Conservation (phyloP, 78 protist species). For the Dictyostelium firmibasis region DNA sequence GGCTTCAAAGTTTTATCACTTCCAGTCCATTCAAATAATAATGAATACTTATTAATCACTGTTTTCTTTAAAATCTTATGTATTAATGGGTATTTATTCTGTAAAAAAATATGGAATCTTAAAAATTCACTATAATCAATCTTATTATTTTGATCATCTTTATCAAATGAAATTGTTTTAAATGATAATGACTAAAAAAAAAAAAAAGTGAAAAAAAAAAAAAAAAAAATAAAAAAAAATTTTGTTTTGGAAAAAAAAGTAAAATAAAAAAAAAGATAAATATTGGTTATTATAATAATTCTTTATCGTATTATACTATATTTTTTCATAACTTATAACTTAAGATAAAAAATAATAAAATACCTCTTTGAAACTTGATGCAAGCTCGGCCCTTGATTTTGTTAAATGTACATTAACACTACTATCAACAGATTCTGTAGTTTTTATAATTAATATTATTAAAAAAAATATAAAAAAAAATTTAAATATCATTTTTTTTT, state of each 20-base stretch:
- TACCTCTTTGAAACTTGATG: not conserved
- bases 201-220: not conserved
- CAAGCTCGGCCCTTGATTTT: not conserved
- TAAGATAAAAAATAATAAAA: not conserved
- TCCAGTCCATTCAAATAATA: constrained; percentile 50
- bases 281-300: not conserved
- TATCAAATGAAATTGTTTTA: constrained; percentile 39
- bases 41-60: not conserved
- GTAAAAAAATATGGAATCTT: not conserved
- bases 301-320: too few species aligned
- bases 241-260: not conserved
- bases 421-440: not conserved
- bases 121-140: not conserved
- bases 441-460: not conserved
- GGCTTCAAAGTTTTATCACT: constrained; percentile 29
- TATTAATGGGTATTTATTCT: constrained; percentile 19
- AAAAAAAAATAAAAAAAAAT: not conserved
- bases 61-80: not conserved
- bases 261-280: not conserved
- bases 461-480: not conserved
- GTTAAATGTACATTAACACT: not conserved
- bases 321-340: too few species aligned
- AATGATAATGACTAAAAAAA: constrained; percentile 17
- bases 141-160: not conserved
- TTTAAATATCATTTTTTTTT: not conserved